These are phyloP conservation scores for Fusarium phyllophilum DNA, from an alignment of 2,329 filamentous ascomycete species.

Conservation along the genomic window DNA sequence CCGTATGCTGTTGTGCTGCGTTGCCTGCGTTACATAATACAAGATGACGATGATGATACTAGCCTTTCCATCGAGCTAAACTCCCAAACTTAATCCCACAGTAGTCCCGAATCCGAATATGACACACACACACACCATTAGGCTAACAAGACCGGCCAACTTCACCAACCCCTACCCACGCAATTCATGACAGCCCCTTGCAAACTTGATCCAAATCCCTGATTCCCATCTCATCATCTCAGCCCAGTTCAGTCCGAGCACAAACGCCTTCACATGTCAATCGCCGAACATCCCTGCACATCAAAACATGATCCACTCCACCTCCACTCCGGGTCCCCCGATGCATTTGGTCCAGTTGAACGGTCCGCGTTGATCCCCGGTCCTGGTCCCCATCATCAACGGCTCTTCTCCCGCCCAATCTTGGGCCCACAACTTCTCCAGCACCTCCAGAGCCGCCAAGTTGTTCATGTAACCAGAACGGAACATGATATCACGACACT, in stretches of 20 bases:
- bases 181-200: conserved; percentile 24
- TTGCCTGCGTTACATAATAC: conserved; percentile 32
- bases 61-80: conserved; percentile 2
- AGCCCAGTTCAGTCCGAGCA: conserved; percentile 11
- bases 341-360: conserved; percentile 70
- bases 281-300: conserved; percentile 24
- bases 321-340: conserved; percentile 64
- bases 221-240: conserved; percentile 18
- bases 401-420: conserved; percentile 56
- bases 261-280: conserved; percentile 32
- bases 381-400: conserved; percentile 45
- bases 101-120: conserved; percentile 20
- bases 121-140: not conserved
- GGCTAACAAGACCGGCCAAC: conserved; percentile 7
- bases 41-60: conserved; percentile 14
- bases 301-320: conserved; percentile 75
- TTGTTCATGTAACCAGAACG: conserved; percentile 96
- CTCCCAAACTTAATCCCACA: conserved; percentile 27
- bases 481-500: conserved; percentile 86
- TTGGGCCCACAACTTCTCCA: conserved; percentile 84
- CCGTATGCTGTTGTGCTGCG: conserved; percentile 28
- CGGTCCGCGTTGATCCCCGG: conserved; percentile 57
- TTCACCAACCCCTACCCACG: conserved; percentile 22
- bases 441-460: conserved; percentile 81
- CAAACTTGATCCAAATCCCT: conserved; percentile 16